Evolutionary conservation across 768 basidiomycete species (phyloP), one percentile per base, ranked within the genome.

Genomic region (Boletus rufocinnamomeus): DNA sequence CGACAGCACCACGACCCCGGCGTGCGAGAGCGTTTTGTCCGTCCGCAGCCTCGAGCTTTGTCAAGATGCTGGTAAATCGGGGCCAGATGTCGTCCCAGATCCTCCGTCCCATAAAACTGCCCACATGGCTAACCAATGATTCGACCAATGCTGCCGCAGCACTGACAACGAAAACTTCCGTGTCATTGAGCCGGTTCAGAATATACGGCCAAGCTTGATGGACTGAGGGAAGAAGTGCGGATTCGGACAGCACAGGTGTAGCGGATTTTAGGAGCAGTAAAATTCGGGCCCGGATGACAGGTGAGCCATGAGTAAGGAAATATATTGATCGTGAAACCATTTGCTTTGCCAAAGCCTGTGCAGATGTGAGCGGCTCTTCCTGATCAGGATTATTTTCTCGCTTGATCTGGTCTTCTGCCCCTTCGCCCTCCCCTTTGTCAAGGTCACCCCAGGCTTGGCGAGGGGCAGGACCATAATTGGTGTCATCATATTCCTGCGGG

Each of bases 81-180:
- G 96, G 96, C 95, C 96, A 98, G 21, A 94, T 82, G 61, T 98
- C 91, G 63, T 97, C 93, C 84, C 95, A 89, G 34, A 98, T 82
- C 54, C 90, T 79, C 35, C 84, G 79, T 50, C 82, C 82, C 91
- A 98, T 95, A 75, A 92, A 97, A 54, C 83, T 84, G 27, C 95
- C 97, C 28, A 86, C 83, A 63, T 91, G 79, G 38, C 67, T 75
- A 0, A 85, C 82, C 40, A 99, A 77, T 1, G 82, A 74, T 63
- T 91, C 89, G n/a, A 98, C 75, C 45, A 97, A 75, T 4, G 74
- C 75, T 1, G 89, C 86, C 1, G 93, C 87, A 25, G 89, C 88
- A 54, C 83, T 82, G 60, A 94, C 83, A 30, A 98, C 93, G 64
- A 85, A 95, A 0, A 85, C 76, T 68, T 95, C 89, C 0, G 78